These are phyloP conservation scores for Sphagnum contortum DNA, from an alignment of 225 moss, liverwort and hornwort genomes.

Conservation along the genomic window DNA sequence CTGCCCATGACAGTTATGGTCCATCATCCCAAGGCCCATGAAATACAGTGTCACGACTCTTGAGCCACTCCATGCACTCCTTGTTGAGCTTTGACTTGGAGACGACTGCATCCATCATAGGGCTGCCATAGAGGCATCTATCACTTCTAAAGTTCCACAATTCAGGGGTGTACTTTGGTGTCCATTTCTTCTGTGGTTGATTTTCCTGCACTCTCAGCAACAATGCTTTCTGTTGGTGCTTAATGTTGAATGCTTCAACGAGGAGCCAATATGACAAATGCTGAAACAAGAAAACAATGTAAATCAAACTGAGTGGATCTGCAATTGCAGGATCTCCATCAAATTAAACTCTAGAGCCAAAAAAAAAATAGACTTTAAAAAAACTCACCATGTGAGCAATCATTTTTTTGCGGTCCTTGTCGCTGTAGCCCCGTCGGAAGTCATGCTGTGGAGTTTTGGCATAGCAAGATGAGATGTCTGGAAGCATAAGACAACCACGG, in stretches of 20 bases:
- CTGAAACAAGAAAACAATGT: too few species aligned
- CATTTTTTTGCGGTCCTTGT: conserved; percentile 85
- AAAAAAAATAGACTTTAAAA: background rate
- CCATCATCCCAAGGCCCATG: conserved; percentile 87
- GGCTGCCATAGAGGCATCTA: conserved; percentile 84
- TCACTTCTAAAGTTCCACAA: conserved; percentile 91
- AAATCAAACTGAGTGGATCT: too few species aligned
- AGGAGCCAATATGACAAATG: too few species aligned
- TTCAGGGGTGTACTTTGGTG: conserved; percentile 73
- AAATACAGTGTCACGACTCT: conserved; percentile 69
- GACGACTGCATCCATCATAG: conserved; percentile 90
- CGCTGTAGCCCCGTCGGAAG: conserved; percentile 77
- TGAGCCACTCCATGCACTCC: conserved; percentile 79
- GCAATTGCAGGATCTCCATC: too few species aligned
- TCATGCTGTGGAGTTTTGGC: conserved; percentile 81
- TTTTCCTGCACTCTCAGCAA: conserved; percentile 46
- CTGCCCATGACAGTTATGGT: conserved; percentile 17
- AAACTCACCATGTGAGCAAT: conserved; percentile 64
- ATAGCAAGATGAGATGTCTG: conserved; percentile 93
- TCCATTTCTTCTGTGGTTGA: conserved; percentile 89
- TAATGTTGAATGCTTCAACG: too few species aligned
- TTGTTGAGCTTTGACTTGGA: conserved; percentile 63
- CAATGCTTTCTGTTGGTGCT: too few species aligned
- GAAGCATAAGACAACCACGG: conserved; percentile 90
- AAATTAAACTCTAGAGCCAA: too few species aligned